Conservation (phyloP, 352 stramenopile species). For the Globisporangium viniferum region DNA sequence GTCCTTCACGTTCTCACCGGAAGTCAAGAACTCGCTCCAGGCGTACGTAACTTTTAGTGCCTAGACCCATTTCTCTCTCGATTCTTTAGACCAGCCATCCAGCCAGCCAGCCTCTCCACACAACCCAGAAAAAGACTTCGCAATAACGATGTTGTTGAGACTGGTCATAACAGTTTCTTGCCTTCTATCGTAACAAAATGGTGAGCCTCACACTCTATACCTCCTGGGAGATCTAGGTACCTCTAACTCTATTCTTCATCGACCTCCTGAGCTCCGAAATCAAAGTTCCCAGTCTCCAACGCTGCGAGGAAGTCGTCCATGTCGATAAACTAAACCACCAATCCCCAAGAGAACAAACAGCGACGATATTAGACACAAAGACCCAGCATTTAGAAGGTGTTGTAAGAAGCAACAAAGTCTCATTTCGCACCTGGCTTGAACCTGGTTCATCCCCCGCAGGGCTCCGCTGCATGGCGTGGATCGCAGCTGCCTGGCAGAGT, state of each 20-base stretch:
- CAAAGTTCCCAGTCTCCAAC: slow-evolving; percentile 38
- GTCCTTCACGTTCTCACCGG: slow-evolving; percentile 46
- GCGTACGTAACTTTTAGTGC: slow-evolving; percentile 42
- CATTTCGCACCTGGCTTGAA: slow-evolving; percentile 8
- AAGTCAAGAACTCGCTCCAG: slow-evolving; percentile 45
- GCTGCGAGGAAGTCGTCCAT: slow-evolving; percentile 47
- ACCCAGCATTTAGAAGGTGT: too few relatives aligned
- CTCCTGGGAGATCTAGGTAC: neutral
- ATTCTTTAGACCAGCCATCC: neutral
- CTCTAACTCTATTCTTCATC: slow-evolving; percentile 2
- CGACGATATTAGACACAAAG: neutral
- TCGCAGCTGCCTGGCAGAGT: slow-evolving; percentile 67
- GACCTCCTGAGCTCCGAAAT: slow-evolving; percentile 24
- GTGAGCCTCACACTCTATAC: too few relatives aligned
- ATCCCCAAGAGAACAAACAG: neutral
- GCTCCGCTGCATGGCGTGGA: slow-evolving; percentile 67
- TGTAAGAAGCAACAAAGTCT: too few relatives aligned
- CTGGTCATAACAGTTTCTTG: neutral
- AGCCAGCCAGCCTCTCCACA: neutral
- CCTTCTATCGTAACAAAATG: neutral
- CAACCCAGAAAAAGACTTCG: neutral
- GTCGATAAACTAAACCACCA: slow-evolving; percentile 21
- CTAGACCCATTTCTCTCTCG: slow-evolving; percentile 23
- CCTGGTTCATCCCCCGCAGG: slow-evolving; percentile 24
- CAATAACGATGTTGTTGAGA: neutral